A percentile compares a stretch with the other conserved stretches of the same genome.
phyloP scores from a whole-genome alignment of 176 grass and related monocot species.

The Lolium multiflorum region DNA sequence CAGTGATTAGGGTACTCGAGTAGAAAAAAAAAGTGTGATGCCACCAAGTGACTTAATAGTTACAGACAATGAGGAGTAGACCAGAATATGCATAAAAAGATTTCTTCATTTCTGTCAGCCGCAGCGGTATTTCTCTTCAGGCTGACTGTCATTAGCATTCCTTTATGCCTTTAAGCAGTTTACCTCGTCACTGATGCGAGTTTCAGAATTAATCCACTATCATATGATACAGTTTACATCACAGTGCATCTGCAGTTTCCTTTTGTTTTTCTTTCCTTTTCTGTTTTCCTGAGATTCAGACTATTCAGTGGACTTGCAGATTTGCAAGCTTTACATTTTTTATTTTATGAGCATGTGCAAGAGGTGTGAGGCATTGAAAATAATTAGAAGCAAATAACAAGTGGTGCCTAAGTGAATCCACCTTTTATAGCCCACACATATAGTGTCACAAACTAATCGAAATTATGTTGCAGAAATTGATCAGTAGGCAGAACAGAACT shows the following conservation, averaged over 20 bases:
- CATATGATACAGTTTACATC: no score
- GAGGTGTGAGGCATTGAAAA: not conserved
- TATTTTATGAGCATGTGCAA: not conserved
- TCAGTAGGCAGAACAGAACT: not conserved
- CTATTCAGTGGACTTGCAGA: not conserved
- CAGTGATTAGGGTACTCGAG: not conserved
- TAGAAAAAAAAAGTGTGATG: not conserved
- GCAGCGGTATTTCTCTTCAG: not conserved
- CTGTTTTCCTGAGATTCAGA: not conserved
- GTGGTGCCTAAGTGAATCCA: not conserved
- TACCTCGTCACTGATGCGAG: not conserved
- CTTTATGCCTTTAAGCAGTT: not conserved
- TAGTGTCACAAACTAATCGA: not conserved
- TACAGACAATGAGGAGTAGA: not conserved
- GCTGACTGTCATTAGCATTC: no score
- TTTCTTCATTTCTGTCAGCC: not conserved
- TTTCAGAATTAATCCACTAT: not conserved
- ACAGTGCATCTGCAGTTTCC: no score
- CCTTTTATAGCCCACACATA: not conserved
- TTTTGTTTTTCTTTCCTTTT: not conserved
- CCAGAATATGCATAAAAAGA: not conserved
- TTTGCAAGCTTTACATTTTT: constrained; percentile 19
- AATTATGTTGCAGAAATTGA: constrained; percentile 27
- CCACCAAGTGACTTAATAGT: constrained; percentile 8
- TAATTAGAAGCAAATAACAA: not conserved